Conservation (phyloP, 768 basidiomycete species). For the Mycena alexandri region DNA sequence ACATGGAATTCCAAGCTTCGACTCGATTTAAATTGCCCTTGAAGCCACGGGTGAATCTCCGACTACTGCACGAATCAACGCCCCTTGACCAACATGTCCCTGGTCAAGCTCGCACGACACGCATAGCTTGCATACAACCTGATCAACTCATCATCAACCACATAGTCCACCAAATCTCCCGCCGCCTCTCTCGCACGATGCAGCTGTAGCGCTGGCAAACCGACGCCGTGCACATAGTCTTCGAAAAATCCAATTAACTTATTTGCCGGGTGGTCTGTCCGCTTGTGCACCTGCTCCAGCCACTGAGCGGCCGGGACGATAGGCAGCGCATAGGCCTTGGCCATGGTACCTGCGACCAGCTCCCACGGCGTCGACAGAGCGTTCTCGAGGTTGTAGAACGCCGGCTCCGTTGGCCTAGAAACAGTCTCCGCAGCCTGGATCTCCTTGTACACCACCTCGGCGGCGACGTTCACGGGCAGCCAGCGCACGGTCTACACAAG, state of each 20-base stretch:
- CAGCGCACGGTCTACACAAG: constrained; percentile 23
- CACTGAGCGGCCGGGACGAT: constrained; percentile 18
- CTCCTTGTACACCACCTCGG: constrained; percentile 22
- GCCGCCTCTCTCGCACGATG: constrained; percentile 14
- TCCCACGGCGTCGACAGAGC: constrained; percentile 4
- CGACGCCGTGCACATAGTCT: constrained; percentile 7
- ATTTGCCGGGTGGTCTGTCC: constrained; percentile 14
- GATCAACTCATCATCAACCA: constrained; percentile 13
- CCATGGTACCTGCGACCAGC: constrained; percentile 2
- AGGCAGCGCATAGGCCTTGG: constrained; percentile 6
- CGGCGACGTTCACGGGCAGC: constrained; percentile 30
- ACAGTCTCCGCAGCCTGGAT: not conserved
- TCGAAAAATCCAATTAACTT: constrained; percentile 27
- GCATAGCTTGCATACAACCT: constrained; percentile 16
- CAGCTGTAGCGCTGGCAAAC: constrained; percentile 7
- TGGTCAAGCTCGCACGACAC: not conserved
- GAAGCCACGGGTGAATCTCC: too few relatives aligned
- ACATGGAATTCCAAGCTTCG: too few relatives aligned
- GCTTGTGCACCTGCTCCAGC: constrained; percentile 7
- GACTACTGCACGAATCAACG: too few relatives aligned
- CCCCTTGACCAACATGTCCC: too few relatives aligned
- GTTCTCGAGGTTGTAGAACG: constrained; percentile 29
- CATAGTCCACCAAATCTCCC: constrained; percentile 17
- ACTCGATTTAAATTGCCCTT: too few relatives aligned
- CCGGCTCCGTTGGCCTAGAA: not conserved